Evolutionary conservation across 31 red algal genomes (phyloP), one percentile per base, ranked within the genome.

Genomic region (Endocladia muricata): DNA sequence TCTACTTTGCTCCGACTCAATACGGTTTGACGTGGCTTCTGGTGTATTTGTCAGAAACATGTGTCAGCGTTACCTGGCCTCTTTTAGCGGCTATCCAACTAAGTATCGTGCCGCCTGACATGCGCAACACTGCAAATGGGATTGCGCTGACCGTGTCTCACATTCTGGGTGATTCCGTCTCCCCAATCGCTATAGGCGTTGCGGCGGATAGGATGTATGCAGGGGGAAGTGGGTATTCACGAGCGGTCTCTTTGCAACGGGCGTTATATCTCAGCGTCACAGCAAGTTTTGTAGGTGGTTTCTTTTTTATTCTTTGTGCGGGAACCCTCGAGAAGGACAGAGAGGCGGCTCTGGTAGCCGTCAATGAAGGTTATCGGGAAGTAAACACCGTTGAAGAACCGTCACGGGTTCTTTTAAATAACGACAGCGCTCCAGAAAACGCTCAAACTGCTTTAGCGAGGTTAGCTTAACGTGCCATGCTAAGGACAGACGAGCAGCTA

Each of bases 1-100:
- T 94, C 64, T 87, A 82, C 64, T 77, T 77, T 61, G 55, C 91
- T 40, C 69, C 77, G 13, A 58, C 64, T 26, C 39, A 64, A 8
- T 89, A 89, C 32, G 61, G 58, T 19, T n/a, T 76, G 41, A 84
- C 91, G 23, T 94, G 91, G 91, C 55, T 87, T 26, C 58, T 77
- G 1, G 84, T 94, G 34, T 68, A 88, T 32, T 55, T 94, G 25
- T 83, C 63, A 23, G 91, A 94, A 68, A 78, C 74, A 32, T 41
- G 79, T 28, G 85, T 94, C 33, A 80, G 76, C 41, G 58, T 94
- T 3, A 88, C 78, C 13, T 94, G 91, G 91, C 84, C 84, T 42
- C 79, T 87, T 7, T 41, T 79, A 35, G 55, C 75, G 9, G 91
- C 91, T 2, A 88, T 94, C 64, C 84, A 88, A 35, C 78, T 94